Conservation (phyloP, 768 basidiomycete species). For the Leccinum pellstonianum region DNA sequence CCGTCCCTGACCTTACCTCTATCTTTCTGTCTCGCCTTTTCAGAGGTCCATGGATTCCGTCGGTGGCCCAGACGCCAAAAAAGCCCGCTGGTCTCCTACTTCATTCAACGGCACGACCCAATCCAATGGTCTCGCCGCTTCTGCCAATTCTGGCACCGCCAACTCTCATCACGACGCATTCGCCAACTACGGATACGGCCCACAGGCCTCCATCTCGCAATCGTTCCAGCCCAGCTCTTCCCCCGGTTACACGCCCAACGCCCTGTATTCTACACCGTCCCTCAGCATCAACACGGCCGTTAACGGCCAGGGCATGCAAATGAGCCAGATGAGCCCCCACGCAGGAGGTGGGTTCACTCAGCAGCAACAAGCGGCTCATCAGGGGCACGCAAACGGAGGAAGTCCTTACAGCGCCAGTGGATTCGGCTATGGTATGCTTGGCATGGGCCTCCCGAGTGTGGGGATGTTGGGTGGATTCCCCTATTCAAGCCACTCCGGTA, state of each 20-base stretch:
- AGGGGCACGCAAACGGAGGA: slow-evolving; percentile 45
- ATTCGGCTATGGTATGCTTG: slow-evolving; percentile 72
- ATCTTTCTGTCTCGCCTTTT: background rate
- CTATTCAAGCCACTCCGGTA: slow-evolving; percentile 68
- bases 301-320: slow-evolving; percentile 45
- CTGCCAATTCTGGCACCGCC: slow-evolving; percentile 37
- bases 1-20: background rate
- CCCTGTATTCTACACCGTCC: slow-evolving; percentile 72
- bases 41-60: slow-evolving; percentile 86
- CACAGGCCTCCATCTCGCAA: slow-evolving; percentile 64
- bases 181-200: slow-evolving; percentile 86
- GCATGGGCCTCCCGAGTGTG: slow-evolving; percentile 77
- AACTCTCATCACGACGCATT: slow-evolving; percentile 63
- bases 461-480: slow-evolving; percentile 71
- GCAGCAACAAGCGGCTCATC: slow-evolving; percentile 30
- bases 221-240: slow-evolving; percentile 47
- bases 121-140: slow-evolving; percentile 36
- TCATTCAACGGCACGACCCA: slow-evolving; percentile 40
- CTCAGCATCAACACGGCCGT: slow-evolving; percentile 61
- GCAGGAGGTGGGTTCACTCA: slow-evolving; percentile 54
- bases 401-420: slow-evolving; percentile 51
- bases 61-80: slow-evolving; percentile 83
- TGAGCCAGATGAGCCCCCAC: slow-evolving; percentile 71
- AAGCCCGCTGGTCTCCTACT: slow-evolving; percentile 85
- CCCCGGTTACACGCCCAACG: slow-evolving; percentile 50